A percentile compares a stretch with the other conserved stretches of the same genome.
phyloP scores from a whole-genome alignment of 192 early-diverging fungal genomes.

The Coemansia reversa region DNA sequence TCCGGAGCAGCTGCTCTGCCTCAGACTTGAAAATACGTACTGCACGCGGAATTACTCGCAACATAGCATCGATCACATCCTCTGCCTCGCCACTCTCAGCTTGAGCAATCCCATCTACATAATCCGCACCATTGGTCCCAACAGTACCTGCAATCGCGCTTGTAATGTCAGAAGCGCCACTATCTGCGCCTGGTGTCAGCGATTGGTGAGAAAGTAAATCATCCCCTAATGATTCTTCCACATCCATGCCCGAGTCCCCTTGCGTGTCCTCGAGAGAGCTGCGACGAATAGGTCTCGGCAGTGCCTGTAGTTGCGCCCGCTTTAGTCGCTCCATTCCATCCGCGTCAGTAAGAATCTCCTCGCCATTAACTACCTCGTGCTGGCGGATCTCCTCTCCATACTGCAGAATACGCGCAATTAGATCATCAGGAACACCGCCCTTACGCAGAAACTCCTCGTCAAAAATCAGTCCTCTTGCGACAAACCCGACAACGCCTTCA shows the following conservation, averaged over 20 bases:
- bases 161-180: not conserved
- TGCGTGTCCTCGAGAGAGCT: constrained; percentile 1
- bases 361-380: constrained; percentile 30
- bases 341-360: constrained; percentile 13
- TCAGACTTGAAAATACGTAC: constrained; percentile 18
- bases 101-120: not conserved
- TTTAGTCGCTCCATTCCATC: constrained; percentile 9
- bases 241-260: constrained; percentile 1
- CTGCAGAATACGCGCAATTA: constrained; percentile 15
- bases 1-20: constrained; percentile 37
- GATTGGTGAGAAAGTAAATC: not conserved
- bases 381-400: constrained; percentile 25
- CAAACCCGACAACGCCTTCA: constrained; percentile 38
- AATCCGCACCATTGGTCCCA: not conserved
- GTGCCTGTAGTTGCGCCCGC: constrained; percentile 12
- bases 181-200: not conserved
- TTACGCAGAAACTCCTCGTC: constrained; percentile 25
- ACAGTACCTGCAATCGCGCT: not conserved
- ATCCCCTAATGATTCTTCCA: not conserved
- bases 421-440: constrained; percentile 13
- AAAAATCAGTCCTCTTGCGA: constrained; percentile 38
- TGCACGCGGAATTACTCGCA: constrained; percentile 23
- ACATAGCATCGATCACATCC: constrained; percentile 16
- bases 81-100: constrained; percentile 6
- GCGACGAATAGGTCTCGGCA: not conserved